Evolutionary conservation across 495 filamentous ascomycete genomes (phyloP).

Genomic region (Aspergillus carlsbadensis): DNA sequence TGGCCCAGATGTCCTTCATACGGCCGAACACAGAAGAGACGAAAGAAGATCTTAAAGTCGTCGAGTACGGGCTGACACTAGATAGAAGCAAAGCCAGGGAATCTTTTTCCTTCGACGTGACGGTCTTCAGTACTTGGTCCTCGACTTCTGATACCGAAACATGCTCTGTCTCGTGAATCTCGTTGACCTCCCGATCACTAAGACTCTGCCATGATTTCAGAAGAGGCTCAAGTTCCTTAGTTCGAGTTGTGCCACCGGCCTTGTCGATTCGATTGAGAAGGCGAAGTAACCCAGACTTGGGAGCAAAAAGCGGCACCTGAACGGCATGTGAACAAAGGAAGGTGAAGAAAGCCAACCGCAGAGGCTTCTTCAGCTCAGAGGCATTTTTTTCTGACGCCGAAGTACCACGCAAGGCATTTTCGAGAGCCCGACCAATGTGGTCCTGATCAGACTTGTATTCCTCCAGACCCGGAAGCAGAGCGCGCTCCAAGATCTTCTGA

Average conservation of each 20-base stretch:
- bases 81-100: slow-evolving; percentile 60
- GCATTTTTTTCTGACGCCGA: slow-evolving; percentile 36
- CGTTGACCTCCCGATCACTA: slow-evolving; percentile 37
- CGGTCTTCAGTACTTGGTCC: slow-evolving; percentile 54
- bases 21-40: slow-evolving; percentile 61
- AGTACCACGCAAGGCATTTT: slow-evolving; percentile 52
- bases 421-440: slow-evolving; percentile 60
- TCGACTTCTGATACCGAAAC: slow-evolving; percentile 61
- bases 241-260: slow-evolving; percentile 62
- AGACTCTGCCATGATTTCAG: slow-evolving; percentile 64
- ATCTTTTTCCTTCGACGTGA: slow-evolving; percentile 65
- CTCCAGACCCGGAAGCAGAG: slow-evolving; percentile 70
- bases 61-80: slow-evolving; percentile 48
- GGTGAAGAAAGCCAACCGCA: slow-evolving; percentile 63
- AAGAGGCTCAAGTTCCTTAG: slow-evolving; percentile 66
- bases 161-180: slow-evolving; percentile 54
- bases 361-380: slow-evolving; percentile 61
- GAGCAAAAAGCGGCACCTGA: slow-evolving; percentile 60
- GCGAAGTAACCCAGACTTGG: slow-evolving; percentile 68
- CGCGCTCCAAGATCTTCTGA: slow-evolving; percentile 57
- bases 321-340: slow-evolving; percentile 74
- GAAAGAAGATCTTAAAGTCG: slow-evolving; percentile 48
- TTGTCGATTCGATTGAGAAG: slow-evolving; percentile 70
- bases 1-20: slow-evolving; percentile 67
- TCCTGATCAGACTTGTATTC: slow-evolving; percentile 76